These are phyloP conservation scores for Pythium phragmitis DNA, from an alignment of 352 stramenopile genomes.

Conservation along the genomic window DNA sequence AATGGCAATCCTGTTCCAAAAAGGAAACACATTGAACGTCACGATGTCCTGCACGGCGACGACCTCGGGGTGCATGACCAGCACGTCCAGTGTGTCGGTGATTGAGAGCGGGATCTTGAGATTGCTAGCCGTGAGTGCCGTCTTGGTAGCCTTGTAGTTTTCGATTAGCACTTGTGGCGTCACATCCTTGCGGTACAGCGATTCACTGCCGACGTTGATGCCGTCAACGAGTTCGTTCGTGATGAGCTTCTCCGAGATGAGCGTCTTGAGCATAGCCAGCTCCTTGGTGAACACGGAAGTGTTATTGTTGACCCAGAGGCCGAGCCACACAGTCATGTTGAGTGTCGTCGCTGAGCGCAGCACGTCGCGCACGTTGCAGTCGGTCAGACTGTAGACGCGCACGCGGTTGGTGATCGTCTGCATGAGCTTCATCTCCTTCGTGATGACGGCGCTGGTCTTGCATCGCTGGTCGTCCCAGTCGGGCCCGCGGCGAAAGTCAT, in stretches of 20 bases:
- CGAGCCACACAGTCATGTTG: slow-evolving; percentile 76
- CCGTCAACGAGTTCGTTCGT: slow-evolving; percentile 64
- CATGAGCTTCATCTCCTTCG: slow-evolving; percentile 58
- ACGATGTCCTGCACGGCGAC: slow-evolving; percentile 71
- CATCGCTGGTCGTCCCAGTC: slow-evolving; percentile 78
- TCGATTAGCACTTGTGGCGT: slow-evolving; percentile 58
- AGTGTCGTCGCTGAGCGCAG: slow-evolving; percentile 58
- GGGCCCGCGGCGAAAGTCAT: slow-evolving; percentile 71
- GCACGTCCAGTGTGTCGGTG: slow-evolving; percentile 77
- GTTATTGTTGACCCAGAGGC: slow-evolving; percentile 80
- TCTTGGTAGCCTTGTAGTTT: slow-evolving; percentile 70
- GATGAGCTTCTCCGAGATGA: slow-evolving; percentile 56
- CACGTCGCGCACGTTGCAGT: slow-evolving; percentile 73
- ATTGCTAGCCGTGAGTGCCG: slow-evolving; percentile 51
- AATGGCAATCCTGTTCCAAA: slow-evolving; percentile 72
- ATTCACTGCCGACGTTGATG: slow-evolving; percentile 83
- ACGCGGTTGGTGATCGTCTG: slow-evolving; percentile 63
- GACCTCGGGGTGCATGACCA: slow-evolving; percentile 73
- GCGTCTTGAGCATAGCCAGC: slow-evolving; percentile 50
- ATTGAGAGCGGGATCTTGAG: slow-evolving; percentile 69
- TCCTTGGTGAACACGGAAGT: slow-evolving; percentile 60
- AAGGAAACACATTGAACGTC: slow-evolving; percentile 84
- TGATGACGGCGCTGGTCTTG: slow-evolving; percentile 53
- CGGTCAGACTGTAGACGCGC: slow-evolving; percentile 77
- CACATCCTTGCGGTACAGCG: slow-evolving; percentile 78